Evolutionary conservation across 1,284 basidiomycete species (phyloP).

Genomic region (Athelia psychrophila): DNA sequence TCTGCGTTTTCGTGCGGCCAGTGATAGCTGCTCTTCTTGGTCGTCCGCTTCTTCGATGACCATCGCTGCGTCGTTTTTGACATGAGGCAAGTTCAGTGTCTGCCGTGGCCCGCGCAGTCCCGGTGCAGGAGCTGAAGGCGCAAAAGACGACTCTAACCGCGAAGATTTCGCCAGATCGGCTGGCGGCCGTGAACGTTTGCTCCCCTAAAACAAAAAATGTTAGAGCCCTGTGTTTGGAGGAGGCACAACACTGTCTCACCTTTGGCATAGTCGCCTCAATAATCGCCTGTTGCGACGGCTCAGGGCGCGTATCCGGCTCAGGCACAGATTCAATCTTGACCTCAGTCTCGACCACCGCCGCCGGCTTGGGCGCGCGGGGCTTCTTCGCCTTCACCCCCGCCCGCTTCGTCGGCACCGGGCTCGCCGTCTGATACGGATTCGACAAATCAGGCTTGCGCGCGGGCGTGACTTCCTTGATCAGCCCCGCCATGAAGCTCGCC

Average conservation of each 20-base stretch:
- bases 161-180: constrained; percentile 27
- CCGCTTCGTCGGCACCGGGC: constrained; percentile 46
- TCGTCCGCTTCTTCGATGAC: constrained; percentile 23
- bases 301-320: constrained; percentile 21
- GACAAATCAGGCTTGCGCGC: constrained; percentile 59
- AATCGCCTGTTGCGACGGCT: constrained; percentile 55
- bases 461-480: constrained; percentile 66
- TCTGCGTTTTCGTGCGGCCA: constrained; percentile 41
- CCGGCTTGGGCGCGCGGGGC: constrained; percentile 27
- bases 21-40: constrained; percentile 31
- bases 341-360: constrained; percentile 25
- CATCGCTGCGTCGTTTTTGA: constrained; percentile 22
- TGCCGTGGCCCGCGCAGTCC: background rate
- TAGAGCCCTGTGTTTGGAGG: constrained; percentile 2
- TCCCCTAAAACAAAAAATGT: constrained; percentile 43
- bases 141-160: constrained; percentile 1
- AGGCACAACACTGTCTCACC: constrained; percentile 33
- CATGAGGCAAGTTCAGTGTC: constrained; percentile 13
- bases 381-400: constrained; percentile 34
- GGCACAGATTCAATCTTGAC: no score
- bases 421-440: constrained; percentile 70
- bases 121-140: background rate
- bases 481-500: constrained; percentile 59
- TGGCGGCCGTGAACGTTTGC: constrained; percentile 68
- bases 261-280: constrained; percentile 73